These are phyloP conservation scores for Berberis vulgaris DNA, from an alignment of 164 flowering plant genomes.

Conservation along the genomic window DNA sequence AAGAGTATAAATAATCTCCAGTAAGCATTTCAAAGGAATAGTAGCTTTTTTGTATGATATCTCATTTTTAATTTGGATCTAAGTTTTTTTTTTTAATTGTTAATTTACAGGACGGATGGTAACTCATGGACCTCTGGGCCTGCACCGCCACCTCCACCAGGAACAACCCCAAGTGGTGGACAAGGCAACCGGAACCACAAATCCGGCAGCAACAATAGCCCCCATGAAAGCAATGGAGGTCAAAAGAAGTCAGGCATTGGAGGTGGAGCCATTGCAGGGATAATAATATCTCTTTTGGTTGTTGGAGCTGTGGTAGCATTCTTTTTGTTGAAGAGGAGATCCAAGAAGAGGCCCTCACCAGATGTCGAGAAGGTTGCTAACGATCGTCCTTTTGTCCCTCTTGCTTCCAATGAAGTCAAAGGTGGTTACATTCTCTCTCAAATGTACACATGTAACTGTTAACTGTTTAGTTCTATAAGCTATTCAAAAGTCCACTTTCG, in stretches of 20 bases:
- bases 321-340: constrained; percentile 63
- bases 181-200: constrained; percentile 23
- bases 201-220: constrained; percentile 27
- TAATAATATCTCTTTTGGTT: constrained; percentile 61
- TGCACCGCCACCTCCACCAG: constrained; percentile 96
- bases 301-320: constrained; percentile 73
- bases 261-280: constrained; percentile 81
- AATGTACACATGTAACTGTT: neutral
- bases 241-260: constrained; percentile 69
- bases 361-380: constrained; percentile 63
- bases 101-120: constrained; percentile 47
- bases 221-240: constrained; percentile 28
- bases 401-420: constrained; percentile 52
- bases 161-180: constrained; percentile 49
- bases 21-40: constrained; percentile 35
- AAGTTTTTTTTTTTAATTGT: constrained; percentile 4
- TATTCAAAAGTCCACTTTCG: no score
- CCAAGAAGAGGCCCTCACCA: constrained; percentile 31
- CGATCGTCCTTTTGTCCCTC: constrained; percentile 56
- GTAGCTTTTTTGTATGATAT: neutral
- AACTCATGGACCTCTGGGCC: constrained; percentile 64
- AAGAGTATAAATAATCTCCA: constrained; percentile 44
- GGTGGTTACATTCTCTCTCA: constrained; percentile 27
- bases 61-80: neutral
- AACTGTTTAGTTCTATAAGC: neutral